Evolutionary conservation across 1,284 basidiomycete species (phyloP).

Genomic region (Microbotryum silenes-acaulis): DNA sequence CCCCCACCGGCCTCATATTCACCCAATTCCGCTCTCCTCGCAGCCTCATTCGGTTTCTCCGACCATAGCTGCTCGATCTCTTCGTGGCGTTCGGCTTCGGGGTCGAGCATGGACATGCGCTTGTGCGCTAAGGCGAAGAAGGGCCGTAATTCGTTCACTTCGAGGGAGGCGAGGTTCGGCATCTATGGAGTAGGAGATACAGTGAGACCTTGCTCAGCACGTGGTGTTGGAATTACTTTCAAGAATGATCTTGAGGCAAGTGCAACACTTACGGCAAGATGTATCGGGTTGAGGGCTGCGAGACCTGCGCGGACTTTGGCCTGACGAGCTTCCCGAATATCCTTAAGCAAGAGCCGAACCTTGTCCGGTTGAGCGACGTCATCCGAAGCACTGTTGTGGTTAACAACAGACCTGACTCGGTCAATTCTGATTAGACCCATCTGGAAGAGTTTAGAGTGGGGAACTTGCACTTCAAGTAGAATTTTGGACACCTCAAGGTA

Average conservation of each 20-base stretch:
- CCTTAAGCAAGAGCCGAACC: conserved; percentile 77
- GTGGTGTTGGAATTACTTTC: too few relatives aligned
- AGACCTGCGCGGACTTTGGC: conserved; percentile 84
- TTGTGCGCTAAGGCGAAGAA: conserved; percentile 51
- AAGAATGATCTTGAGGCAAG: background rate
- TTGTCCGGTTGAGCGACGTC: conserved; percentile 75
- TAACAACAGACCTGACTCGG: background rate
- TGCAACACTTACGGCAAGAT: conserved; percentile 57
- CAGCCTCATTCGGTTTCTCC: conserved; percentile 17
- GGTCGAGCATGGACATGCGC: conserved; percentile 30
- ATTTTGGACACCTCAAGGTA: conserved; percentile 84
- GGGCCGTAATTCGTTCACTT: conserved; percentile 84
- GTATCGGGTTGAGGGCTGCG: conserved; percentile 42
- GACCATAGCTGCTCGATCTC: conserved; percentile 20
- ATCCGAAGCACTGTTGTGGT: conserved; percentile 64
- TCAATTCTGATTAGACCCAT: background rate
- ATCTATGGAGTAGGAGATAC: conserved; percentile 49
- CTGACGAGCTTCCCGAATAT: conserved; percentile 87
- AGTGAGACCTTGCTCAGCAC: background rate
- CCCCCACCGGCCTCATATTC: too few relatives aligned
- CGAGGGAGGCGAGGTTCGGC: conserved; percentile 77
- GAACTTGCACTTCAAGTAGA: conserved; percentile 75
- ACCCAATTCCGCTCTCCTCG: conserved; percentile 3
- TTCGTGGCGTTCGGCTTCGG: conserved; percentile 21
- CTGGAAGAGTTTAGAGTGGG: background rate